Evolutionary conservation across 2,329 filamentous ascomycete species (phyloP).

Genomic region (Ustulina deusta): DNA sequence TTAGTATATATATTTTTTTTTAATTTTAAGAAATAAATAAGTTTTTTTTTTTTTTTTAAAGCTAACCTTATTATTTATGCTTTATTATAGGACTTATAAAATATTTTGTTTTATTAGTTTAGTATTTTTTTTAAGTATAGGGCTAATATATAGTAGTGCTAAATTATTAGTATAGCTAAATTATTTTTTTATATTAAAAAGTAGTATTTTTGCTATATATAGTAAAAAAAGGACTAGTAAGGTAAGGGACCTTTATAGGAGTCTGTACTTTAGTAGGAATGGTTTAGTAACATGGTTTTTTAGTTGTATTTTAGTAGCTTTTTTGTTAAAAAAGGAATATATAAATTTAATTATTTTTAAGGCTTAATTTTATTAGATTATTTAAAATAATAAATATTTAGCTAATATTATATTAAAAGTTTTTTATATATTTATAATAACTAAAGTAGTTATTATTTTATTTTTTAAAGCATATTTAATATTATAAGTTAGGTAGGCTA

Average conservation of each 20-base stretch:
- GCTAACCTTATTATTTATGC: background rate
- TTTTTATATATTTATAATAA: background rate
- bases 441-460: background rate
- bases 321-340: background rate
- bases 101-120: background rate
- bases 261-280: background rate
- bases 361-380: background rate
- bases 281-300: background rate
- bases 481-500: background rate
- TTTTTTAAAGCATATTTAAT: background rate
- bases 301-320: background rate
- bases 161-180: background rate
- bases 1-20: background rate
- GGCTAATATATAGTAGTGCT: background rate
- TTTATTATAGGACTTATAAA: background rate
- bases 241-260: background rate
- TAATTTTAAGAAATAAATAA: background rate
- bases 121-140: background rate
- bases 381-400: background rate
- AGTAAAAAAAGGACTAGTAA: background rate
- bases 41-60: background rate
- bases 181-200: background rate
- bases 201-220: background rate
- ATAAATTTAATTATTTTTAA: background rate
- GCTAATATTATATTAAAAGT: too few species aligned